phyloP scores from a whole-genome alignment of 2,329 filamentous ascomycete genomes.

The Ceratocystiopsis brevicomis region DNA sequence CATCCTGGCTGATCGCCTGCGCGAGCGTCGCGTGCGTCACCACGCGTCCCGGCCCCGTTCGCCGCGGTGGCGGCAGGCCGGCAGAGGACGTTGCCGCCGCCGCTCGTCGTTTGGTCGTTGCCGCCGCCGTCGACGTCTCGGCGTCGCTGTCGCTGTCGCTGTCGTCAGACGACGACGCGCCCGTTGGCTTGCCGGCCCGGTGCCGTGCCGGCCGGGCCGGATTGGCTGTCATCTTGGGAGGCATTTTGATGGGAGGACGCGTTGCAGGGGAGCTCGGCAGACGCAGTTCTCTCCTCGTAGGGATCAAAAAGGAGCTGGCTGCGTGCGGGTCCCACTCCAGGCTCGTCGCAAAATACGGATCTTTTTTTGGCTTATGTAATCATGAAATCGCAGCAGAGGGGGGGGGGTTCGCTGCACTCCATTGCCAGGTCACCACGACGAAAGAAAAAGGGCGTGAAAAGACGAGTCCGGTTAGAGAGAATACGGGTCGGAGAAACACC shows the following conservation, averaged over 20 bases:
- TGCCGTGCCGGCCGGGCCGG: constrained; percentile 64
- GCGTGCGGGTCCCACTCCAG: no score
- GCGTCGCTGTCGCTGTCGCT: constrained; percentile 25
- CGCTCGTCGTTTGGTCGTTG: constrained; percentile 8
- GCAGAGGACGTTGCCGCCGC: constrained; percentile 2
- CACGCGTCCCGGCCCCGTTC: constrained; percentile 34
- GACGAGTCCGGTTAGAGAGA: no score
- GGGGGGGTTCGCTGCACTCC: no score
- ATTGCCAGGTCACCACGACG: no score
- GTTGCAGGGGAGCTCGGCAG: no score
- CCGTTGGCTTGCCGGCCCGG: constrained; percentile 61
- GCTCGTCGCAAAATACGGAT: no score
- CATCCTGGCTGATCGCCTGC: constrained; percentile 18
- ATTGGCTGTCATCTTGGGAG: constrained; percentile 85
- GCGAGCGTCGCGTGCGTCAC: constrained; percentile 13
- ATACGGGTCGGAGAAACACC: no score
- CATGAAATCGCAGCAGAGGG: no score
- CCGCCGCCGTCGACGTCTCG: constrained; percentile 14
- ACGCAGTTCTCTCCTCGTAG: no score
- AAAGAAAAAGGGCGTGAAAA: no score
- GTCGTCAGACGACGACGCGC: constrained; percentile 31
- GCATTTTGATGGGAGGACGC: constrained; percentile 21
- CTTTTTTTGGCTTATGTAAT: no score
- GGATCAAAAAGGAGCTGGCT: no score
- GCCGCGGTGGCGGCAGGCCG: constrained; percentile 11